Evolutionary conservation across 2,329 filamentous ascomycete genomes (phyloP).

Genomic region (Alternaria triticimaculans): DNA sequence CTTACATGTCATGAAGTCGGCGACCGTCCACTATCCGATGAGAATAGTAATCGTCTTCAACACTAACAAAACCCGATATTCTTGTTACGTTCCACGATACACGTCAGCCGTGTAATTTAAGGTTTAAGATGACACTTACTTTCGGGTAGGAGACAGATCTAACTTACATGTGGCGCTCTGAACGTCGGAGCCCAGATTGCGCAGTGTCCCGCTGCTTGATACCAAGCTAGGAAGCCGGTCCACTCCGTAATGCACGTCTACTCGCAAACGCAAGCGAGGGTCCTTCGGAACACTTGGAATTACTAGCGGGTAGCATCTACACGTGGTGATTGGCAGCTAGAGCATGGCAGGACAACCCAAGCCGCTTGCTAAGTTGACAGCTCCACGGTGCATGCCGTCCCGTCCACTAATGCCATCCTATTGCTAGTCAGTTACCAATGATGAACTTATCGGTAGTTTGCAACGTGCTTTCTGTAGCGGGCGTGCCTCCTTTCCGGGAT

Average conservation of each 20-base stretch:
- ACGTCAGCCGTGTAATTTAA: neutral
- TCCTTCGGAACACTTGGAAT: neutral
- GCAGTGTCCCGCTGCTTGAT: neutral
- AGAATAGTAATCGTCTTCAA: neutral
- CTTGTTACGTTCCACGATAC: neutral
- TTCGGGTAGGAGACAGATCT: neutral
- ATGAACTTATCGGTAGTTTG: constrained; percentile 4
- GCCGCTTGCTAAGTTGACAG: neutral
- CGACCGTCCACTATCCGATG: neutral
- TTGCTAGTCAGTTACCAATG: constrained; percentile 3
- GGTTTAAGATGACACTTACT: neutral
- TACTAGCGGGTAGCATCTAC: neutral
- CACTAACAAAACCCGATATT: neutral
- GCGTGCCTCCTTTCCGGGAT: constrained; percentile 7
- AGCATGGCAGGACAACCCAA: neutral
- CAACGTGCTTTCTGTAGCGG: neutral
- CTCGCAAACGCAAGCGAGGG: neutral
- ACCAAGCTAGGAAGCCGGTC: neutral
- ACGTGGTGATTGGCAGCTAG: constrained; percentile 3
- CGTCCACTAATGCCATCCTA: neutral
- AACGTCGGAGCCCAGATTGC: neutral
- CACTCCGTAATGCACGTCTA: constrained; percentile 3
- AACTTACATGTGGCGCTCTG: constrained; percentile 7
- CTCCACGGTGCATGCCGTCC: constrained; percentile 4
- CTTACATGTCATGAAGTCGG: neutral